Base-by-base conservation (phyloP, 805 yeast genomes). In the Suhomyces pyralidae region DNA sequence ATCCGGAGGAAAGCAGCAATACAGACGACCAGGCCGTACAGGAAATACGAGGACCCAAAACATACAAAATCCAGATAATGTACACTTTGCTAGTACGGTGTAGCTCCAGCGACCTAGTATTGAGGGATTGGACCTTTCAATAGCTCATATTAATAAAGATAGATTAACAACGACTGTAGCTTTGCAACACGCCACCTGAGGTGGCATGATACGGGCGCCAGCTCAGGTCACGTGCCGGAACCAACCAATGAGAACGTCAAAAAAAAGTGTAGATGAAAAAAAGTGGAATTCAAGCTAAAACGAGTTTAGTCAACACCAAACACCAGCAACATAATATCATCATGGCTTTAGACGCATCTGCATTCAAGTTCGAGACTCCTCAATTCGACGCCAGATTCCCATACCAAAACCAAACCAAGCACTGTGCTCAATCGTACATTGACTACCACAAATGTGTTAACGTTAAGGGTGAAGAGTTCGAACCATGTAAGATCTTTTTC, bases 401-500 rank as follows among this genome's bases (percentile, higher is more conserved):
- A 62, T 84, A 90, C 81, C 92, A 85, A 76, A 93, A 93, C 85
- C 99, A 93, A 79, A 90, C 97, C 67, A 91, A 88, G 80, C 97
- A 93, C 82, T 94, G 98, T 82, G 96, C 93, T 85, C 97, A 93
- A 80, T 82, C 93, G 64, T 94, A 93, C 80, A 90, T 94, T 67
- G 99, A 94, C 77, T 94, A 93, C 85, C 94, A 88, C 86, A 92
- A 91, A 77, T 94, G 99, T 81, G 84, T 94, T 71, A 88, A 85
- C 67, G 90, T 92, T 61, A 93, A 93, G 80, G 99, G 99, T 70
- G 97, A 93, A 78, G 98, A 92, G 57, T 94, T 94, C 69, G 96
- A 92, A 66, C 98, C 98, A 68, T 94, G 99, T 78, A 82, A 91
- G 77, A 92, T 89, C 65, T 94, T 94, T 81, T 89, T 83, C 85